A percentile compares a stretch with the other conserved stretches of the same genome.
These are phyloP conservation scores for Pulveroboletus sp. DNA, from an alignment of 768 basidiomycete genomes.

Conservation along the genomic window DNA sequence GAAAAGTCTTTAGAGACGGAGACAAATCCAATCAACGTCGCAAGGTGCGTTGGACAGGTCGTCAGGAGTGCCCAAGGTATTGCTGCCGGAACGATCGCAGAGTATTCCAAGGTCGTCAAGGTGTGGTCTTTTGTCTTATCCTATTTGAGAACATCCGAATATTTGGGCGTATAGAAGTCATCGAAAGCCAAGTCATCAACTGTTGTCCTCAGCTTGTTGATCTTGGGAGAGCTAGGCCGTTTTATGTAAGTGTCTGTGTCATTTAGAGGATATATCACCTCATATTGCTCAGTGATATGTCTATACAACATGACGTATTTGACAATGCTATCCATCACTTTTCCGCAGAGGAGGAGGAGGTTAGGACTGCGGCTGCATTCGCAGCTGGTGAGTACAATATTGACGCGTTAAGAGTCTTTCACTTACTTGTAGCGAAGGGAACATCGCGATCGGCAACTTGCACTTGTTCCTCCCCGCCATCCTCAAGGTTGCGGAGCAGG, in stretches of 20 bases:
- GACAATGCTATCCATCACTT: conserved; percentile 69
- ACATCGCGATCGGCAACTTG: conserved; percentile 92
- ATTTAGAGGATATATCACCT: neutral
- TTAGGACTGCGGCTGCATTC: conserved; percentile 88
- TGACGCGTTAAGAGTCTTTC: neutral
- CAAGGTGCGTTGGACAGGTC: conserved; percentile 80
- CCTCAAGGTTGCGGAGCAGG: conserved; percentile 68
- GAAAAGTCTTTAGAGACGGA: conserved; percentile 62
- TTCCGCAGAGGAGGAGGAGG: conserved; percentile 73
- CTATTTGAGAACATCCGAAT: neutral
- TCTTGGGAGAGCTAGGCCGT: conserved; percentile 90
- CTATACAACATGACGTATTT: conserved; percentile 76
- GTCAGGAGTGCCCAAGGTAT: conserved; percentile 65
- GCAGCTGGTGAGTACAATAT: conserved; percentile 61
- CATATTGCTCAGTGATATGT: conserved; percentile 67
- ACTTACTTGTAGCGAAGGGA: conserved; percentile 48
- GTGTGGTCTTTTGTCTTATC: conserved; percentile 33
- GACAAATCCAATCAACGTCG: conserved; percentile 61
- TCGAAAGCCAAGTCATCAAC: conserved; percentile 63
- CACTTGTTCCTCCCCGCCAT: conserved; percentile 82
- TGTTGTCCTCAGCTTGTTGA: conserved; percentile 78
- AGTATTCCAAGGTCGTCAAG: conserved; percentile 79
- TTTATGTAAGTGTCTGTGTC: conserved; percentile 52
- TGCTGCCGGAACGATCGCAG: conserved; percentile 78
- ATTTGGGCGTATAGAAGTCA: conserved; percentile 31